Base-by-base conservation (phyloP, 1,139 yeast species). In the Blastobotrys indianensis region DNA sequence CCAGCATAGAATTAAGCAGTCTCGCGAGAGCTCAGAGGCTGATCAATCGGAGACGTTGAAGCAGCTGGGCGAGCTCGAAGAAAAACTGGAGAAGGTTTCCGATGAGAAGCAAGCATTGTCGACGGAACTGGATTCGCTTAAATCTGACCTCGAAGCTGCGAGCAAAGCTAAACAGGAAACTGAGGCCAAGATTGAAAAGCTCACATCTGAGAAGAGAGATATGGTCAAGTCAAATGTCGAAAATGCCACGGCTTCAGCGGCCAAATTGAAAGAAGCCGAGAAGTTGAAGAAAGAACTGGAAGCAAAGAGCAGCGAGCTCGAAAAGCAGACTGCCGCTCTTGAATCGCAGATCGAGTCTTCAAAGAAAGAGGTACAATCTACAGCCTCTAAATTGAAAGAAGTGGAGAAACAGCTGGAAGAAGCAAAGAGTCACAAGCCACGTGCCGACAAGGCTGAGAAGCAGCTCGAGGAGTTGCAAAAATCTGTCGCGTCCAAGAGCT, bases 1-100 rank as follows among this genome's bases (percentile, higher is more conserved):
- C 30, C 32, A 23, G 12, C 32, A 42, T 17, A 38, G 42, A 36
- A 23, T 38, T 11, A 32, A 44, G 25, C 32, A 61, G 11, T 34
- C 50, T 0, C 46, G 68, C 20, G 61, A 68, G 9, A 57, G 64
- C 3, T 67, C 66, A 42, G 39, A 69, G 42, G 66, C 70, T 1
- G 70, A 64, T 3, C 25, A 32, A 15, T 9, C 37, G 6, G 58
- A 66, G 1, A 44, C 67, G 9, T 69, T 70, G 1, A 53, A 48
- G 8, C 54, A 57, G 4, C 64, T 57, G 42, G 61, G 61, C 31
- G 61, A 61, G 11, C 35, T 36, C n/a, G 44, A 52, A 32, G 39
- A 50, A 13, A 29, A 41, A 10, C 45, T 31, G 33, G 33, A 31
- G 15, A 31, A 31, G 12, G 33, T 31, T 5, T n/a, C 12, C 5